A percentile compares a stretch with the other conserved stretches of the same genome.
These are phyloP conservation scores for Phytophthora rubi DNA, from an alignment of 352 stramenopile species.

Conservation along the genomic window DNA sequence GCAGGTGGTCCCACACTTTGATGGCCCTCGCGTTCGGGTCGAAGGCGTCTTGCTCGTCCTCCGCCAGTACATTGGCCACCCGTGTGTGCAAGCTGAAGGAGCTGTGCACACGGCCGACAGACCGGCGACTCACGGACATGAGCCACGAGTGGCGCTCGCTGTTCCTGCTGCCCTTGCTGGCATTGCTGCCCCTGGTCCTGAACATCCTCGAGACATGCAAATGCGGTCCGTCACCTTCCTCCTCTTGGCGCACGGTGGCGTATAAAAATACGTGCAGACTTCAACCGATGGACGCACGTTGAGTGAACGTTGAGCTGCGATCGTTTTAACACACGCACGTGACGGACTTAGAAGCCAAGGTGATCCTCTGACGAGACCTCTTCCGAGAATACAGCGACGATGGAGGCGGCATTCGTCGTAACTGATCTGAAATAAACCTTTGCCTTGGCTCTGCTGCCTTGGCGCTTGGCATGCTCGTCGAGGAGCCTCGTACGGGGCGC, in stretches of 20 bases:
- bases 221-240: not conserved
- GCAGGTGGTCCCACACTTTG: not conserved
- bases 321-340: no score
- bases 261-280: no score
- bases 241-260: not conserved
- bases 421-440: no score
- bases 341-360: no score
- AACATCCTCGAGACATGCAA: not conserved
- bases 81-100: constrained; percentile 1
- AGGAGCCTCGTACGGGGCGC: no score
- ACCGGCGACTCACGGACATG: not conserved
- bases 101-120: not conserved
- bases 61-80: not conserved
- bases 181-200: not conserved
- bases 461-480: no score
- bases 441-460: no score
- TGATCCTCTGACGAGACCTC: no score
- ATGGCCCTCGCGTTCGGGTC: constrained; percentile 2
- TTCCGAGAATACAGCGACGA: no score
- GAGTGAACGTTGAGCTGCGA: no score
- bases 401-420: no score
- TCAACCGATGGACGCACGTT: no score
- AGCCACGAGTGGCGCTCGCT: not conserved
- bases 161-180: not conserved
- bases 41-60: constrained; percentile 1